Percentiles rank a stretch among this genome's conserved stretches.
Evolutionary conservation across 495 filamentous ascomycete genomes (phyloP).

Genomic region (Aspergillus panamensis): DNA sequence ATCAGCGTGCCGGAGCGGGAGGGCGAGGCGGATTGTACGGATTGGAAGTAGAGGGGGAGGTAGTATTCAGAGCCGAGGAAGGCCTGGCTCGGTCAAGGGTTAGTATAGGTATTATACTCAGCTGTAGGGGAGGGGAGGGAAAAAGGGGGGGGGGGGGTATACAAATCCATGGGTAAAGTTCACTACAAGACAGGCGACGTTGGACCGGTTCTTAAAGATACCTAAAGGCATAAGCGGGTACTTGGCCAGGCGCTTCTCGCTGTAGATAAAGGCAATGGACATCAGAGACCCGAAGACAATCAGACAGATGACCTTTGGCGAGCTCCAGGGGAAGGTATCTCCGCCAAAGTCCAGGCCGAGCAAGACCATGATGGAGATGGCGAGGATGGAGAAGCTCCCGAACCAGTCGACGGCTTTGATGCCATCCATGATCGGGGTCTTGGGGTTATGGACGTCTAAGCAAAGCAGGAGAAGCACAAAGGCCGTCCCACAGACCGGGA

Average conservation of each 20-base stretch:
- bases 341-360: conserved; percentile 77
- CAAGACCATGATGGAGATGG: conserved; percentile 70
- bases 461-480: conserved; percentile 57
- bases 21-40: conserved; percentile 47
- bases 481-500: conserved; percentile 56
- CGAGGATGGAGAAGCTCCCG: conserved; percentile 65
- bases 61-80: conserved; percentile 56
- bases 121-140: not conserved
- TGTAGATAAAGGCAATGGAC: conserved; percentile 60
- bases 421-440: conserved; percentile 55
- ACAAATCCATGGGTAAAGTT: conserved; percentile 54
- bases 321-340: conserved; percentile 66
- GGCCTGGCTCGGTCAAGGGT: conserved; percentile 24
- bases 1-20: conserved; percentile 51
- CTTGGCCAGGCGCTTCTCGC: conserved; percentile 67
- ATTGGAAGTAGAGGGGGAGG: conserved; percentile 57
- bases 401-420: conserved; percentile 76
- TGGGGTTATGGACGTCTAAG: conserved; percentile 58
- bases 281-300: conserved; percentile 67
- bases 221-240: conserved; percentile 74
- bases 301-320: conserved; percentile 70
- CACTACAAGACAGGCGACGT: conserved; percentile 54
- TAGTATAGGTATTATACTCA: too few relatives aligned
- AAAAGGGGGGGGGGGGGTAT: not conserved
- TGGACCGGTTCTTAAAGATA: conserved; percentile 57